These are phyloP conservation scores for Polytrichum commune DNA, from an alignment of 225 moss, liverwort and hornwort genomes.

Conservation along the genomic window DNA sequence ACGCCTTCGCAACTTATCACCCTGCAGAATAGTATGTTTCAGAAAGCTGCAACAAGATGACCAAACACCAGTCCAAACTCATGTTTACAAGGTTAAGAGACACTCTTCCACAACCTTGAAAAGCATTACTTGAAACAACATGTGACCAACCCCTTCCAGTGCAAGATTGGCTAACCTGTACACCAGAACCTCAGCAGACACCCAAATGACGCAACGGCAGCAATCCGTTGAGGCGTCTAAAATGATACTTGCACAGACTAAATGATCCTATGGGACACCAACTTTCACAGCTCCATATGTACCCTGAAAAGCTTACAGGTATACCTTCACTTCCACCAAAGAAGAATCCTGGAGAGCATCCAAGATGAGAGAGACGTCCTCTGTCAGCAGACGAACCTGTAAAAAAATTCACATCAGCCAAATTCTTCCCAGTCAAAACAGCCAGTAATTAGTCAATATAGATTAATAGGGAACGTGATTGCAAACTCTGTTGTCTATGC, in stretches of 20 bases:
- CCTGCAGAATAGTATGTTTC: conserved; percentile 40
- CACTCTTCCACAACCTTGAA: too few species aligned
- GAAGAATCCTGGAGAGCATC: conserved; percentile 80
- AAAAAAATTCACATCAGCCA: background rate
- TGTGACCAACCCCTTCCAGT: background rate
- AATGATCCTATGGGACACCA: background rate
- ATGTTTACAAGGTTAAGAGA: too few species aligned
- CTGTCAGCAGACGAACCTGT: conserved; percentile 92
- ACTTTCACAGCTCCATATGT: background rate
- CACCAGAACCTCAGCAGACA: background rate
- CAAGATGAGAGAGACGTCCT: conserved; percentile 68
- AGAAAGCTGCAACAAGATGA: background rate
- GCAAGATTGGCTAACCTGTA: background rate
- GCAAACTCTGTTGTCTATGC: too few species aligned
- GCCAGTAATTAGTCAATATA: too few species aligned
- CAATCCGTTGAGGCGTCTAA: background rate
- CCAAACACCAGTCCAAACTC: too few species aligned
- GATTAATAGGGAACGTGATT: too few species aligned
- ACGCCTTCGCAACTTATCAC: conserved; percentile 81
- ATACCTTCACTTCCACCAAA: conserved; percentile 95
- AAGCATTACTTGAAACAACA: too few species aligned
- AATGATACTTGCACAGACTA: conserved; percentile 1
- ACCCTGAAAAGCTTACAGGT: background rate
- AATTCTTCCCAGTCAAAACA: conserved; percentile 3
- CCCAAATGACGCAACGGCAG: background rate